A percentile compares a stretch with the other conserved stretches of the same genome.
Conservation (phyloP, 768 basidiomycete species). For the Ramaria sp. region DNA sequence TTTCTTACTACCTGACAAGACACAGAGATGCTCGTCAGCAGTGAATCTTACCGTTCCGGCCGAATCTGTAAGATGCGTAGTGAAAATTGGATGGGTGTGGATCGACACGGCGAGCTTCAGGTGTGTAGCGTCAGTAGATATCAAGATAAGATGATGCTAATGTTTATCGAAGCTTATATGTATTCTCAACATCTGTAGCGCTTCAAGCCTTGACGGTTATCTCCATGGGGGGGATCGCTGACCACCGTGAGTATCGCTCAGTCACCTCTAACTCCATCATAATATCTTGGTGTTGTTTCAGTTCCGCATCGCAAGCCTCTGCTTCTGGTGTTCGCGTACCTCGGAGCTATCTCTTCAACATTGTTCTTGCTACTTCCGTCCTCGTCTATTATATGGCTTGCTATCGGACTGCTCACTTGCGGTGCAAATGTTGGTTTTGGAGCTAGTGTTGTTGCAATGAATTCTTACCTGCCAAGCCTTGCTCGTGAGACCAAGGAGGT, state of each 20-base stretch:
- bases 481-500: conserved; percentile 59
- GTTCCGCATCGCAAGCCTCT: conserved; percentile 67
- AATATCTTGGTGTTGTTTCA: conserved; percentile 15
- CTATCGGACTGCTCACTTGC: conserved; percentile 60
- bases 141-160: not conserved
- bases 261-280: not conserved
- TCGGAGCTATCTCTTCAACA: conserved; percentile 59
- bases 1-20: conserved; percentile 58
- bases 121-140: conserved; percentile 28
- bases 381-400: conserved; percentile 54
- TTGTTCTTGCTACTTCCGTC: conserved; percentile 69
- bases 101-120: conserved; percentile 90
- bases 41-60: conserved; percentile 12
- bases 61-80: conserved; percentile 52
- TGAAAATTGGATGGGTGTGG: conserved; percentile 75
- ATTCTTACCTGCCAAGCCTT: conserved; percentile 73
- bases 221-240: conserved; percentile 86
- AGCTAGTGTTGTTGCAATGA: conserved; percentile 79
- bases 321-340: conserved; percentile 59
- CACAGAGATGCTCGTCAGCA: conserved; percentile 37
- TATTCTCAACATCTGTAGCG: conserved; percentile 79
- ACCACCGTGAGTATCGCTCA: conserved; percentile 53
- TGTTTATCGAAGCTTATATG: conserved; percentile 51
- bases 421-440: conserved; percentile 82
- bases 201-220: conserved; percentile 92